Evolutionary conservation across 805 yeast species (phyloP), one percentile per base, ranked within the genome.

Genomic region (Yamadazyma philogaea): DNA sequence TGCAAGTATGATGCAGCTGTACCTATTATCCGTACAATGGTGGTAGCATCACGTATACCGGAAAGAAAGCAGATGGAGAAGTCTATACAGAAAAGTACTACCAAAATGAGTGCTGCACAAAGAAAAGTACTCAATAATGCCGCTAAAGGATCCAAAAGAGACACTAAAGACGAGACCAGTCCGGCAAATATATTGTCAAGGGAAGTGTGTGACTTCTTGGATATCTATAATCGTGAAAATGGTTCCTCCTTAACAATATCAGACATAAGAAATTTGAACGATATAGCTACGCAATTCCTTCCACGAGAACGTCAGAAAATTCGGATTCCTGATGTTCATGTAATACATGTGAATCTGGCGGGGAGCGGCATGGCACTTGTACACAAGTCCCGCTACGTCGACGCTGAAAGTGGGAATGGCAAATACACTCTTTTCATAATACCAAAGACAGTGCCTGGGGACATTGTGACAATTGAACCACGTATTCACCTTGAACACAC

Each of bases 391-490:
- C 38, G 44, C 40, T 59, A 60, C 43, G 6, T 26, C 10, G 31
- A 35, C n/a, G 16, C 35, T 11, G 32, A 12, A 7, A 15, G 14
- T 7, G 34, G 18, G 8, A 18, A 32, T 18, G 35, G 31, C 3
- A 38, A 36, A 11, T 60, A 37, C 40, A 56, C 63, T 1, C 54
- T 66, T 7, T 47, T 68, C 5, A 49, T 47, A 30, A 57, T 71
- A 1, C 75, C 76, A 7, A 69, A 70, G 35, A 56, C 74, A 1
- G 45, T 63, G 3, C 57, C 58, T 1, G 77, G 76, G 2, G 75
- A 72, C 42, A 45, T 46, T 27, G 72, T 66, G 1, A 44, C 48
- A 1, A 58, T 67, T 0, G 33, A 40, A 8, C 46, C 70, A 16
- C 50, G 53, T 5, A 51, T 62, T 38, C 74, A 70, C 43, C 59